phyloP scores from a whole-genome alignment of 2,329 filamentous ascomycete species.

The Penicillium sp. region DNA sequence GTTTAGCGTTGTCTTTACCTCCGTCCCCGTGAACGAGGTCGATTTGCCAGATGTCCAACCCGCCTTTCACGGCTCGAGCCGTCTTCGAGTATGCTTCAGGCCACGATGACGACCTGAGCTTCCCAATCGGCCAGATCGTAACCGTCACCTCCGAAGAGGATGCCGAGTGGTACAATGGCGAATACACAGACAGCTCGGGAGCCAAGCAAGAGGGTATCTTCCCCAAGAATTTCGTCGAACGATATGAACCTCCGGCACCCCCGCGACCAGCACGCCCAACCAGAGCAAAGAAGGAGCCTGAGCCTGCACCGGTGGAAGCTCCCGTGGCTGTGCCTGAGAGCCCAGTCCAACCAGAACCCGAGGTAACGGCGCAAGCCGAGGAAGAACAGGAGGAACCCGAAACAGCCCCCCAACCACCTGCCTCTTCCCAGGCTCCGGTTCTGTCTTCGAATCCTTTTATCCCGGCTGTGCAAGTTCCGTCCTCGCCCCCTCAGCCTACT shows the following conservation, averaged over 20 bases:
- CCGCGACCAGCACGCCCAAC: slow-evolving; percentile 74
- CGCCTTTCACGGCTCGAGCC: slow-evolving; percentile 90
- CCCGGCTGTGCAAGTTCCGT: slow-evolving; percentile 24
- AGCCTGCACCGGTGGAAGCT: slow-evolving; percentile 34
- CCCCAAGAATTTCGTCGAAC: slow-evolving; percentile 95
- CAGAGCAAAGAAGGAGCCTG: slow-evolving; percentile 66
- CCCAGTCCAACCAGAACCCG: slow-evolving; percentile 38
- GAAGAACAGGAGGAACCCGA: slow-evolving; percentile 29
- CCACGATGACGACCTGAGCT: slow-evolving; percentile 93
- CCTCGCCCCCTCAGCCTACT: slow-evolving; percentile 28
- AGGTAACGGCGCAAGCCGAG: slow-evolving; percentile 24
- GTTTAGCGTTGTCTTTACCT: slow-evolving; percentile 22
- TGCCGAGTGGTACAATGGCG: slow-evolving; percentile 88
- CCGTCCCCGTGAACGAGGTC: slow-evolving; percentile 27
- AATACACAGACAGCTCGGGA: slow-evolving; percentile 77
- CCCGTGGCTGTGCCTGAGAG: slow-evolving; percentile 24
- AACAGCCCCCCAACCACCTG: slow-evolving; percentile 14
- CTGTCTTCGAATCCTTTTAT: slow-evolving; percentile 24
- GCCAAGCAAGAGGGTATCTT: slow-evolving; percentile 82
- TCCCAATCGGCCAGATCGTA: slow-evolving; percentile 82
- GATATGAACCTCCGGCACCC: slow-evolving; percentile 86
- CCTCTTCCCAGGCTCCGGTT: slow-evolving; percentile 24
- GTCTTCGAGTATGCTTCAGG: slow-evolving; percentile 90
- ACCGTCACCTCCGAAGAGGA: slow-evolving; percentile 92
- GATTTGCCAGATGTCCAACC: slow-evolving; percentile 62